phyloP scores from a whole-genome alignment of 2,329 filamentous ascomycete genomes.

The Apiospora kogelbergensis region DNA sequence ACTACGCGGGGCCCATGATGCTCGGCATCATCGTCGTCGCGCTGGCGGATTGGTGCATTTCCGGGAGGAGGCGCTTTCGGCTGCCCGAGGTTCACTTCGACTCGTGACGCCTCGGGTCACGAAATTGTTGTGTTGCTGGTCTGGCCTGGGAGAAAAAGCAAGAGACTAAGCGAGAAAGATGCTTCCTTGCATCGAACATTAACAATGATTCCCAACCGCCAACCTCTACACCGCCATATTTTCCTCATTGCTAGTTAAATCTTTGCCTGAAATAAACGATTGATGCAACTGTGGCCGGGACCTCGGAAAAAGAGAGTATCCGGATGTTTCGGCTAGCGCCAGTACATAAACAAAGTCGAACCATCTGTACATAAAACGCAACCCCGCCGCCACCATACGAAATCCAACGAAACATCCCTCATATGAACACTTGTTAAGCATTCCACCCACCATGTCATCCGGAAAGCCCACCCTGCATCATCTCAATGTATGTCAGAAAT shows the following conservation, averaged over 20 bases:
- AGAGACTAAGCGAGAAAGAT: no score
- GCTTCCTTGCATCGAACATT: no score
- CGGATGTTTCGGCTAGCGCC: no score
- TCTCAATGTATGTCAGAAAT: conserved; percentile 19
- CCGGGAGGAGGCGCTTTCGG: not conserved
- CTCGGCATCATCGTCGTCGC: not conserved
- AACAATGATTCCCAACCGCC: no score
- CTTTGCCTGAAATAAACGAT: no score
- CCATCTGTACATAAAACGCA: not conserved
- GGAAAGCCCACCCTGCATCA: conserved; percentile 20
- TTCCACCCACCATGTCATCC: conserved; percentile 13
- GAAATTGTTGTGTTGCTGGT: not conserved
- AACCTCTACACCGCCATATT: no score
- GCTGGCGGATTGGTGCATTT: not conserved
- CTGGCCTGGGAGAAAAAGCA: not conserved
- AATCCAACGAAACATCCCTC: not conserved
- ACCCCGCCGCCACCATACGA: not conserved
- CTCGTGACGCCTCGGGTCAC: not conserved
- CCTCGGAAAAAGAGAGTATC: no score
- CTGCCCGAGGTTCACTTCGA: not conserved
- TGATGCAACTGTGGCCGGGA: no score
- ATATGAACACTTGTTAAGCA: no score
- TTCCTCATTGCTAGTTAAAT: no score
- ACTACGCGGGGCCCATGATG: not conserved
- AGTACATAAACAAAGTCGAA: no score